A percentile compares a stretch with the other conserved stretches of the same genome.
phyloP scores from a whole-genome alignment of 331 rosid genomes.

The Dryas integrifolia region DNA sequence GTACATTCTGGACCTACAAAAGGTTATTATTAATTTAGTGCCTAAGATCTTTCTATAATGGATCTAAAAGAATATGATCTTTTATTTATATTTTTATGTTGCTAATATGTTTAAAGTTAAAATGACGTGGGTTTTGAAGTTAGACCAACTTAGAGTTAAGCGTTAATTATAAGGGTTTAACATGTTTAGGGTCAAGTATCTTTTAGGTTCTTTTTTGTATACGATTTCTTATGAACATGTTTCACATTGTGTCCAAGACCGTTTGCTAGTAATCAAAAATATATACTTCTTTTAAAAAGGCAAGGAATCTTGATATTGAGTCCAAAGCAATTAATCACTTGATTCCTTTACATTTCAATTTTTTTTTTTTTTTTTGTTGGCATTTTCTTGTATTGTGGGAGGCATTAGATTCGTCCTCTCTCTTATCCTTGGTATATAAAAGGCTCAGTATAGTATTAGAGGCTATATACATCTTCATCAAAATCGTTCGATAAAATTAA shows the following conservation, averaged over 20 bases:
- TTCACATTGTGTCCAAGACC: not conserved
- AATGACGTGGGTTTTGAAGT: too few relatives aligned
- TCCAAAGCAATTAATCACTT: constrained; percentile 4
- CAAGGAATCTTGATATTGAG: constrained; percentile 6
- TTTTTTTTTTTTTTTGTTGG: not conserved
- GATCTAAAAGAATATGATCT: too few relatives aligned
- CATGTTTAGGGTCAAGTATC: too few relatives aligned
- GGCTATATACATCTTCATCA: not conserved
- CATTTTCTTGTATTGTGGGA: not conserved
- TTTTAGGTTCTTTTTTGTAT: too few relatives aligned
- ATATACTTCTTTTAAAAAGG: constrained; percentile 14
- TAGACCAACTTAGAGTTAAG: too few relatives aligned
- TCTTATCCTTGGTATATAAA: not conserved
- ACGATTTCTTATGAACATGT: not conserved
- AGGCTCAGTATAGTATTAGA: not conserved
- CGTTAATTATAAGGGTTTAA: too few relatives aligned
- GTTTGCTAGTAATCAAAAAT: not conserved
- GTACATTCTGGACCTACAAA: too few relatives aligned
- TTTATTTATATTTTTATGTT: too few relatives aligned
- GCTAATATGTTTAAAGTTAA: too few relatives aligned
- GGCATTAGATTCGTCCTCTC: not conserved
- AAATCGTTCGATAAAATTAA: not conserved
- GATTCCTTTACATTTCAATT: not conserved
- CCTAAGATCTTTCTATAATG: too few relatives aligned
- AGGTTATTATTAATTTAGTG: too few relatives aligned